Percentiles rank a stretch among this genome's conserved stretches.
These are phyloP conservation scores for Hirschfeldia incana DNA, from an alignment of 345 rosid species.

Conservation along the genomic window DNA sequence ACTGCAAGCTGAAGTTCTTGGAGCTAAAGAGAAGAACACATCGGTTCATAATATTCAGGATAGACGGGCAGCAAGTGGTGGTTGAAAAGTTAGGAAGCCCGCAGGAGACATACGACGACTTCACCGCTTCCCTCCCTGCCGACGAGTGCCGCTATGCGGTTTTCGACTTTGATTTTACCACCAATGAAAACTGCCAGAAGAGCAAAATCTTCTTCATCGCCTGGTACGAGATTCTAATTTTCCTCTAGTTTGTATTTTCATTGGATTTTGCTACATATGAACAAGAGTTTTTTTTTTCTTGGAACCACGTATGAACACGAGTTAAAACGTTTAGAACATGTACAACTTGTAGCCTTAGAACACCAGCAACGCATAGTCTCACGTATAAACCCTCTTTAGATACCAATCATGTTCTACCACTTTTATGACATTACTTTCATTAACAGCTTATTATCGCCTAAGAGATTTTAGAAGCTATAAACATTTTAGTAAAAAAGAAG, in stretches of 20 bases:
- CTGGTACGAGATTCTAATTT: conserved; percentile 38
- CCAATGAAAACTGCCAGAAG: conserved; percentile 64
- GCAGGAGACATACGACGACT: conserved; percentile 54
- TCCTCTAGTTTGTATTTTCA: neutral
- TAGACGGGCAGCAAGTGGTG: conserved; percentile 63
- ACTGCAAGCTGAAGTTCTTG: conserved; percentile 67
- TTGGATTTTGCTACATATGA: neutral
- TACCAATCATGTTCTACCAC: too few species aligned
- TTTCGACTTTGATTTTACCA: conserved; percentile 52
- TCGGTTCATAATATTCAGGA: conserved; percentile 65
- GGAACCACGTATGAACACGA: too few species aligned
- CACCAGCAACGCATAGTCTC: too few species aligned
- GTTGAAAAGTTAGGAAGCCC: conserved; percentile 63
- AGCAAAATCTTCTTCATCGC: conserved; percentile 81
- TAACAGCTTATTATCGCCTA: too few species aligned
- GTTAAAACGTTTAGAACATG: neutral
- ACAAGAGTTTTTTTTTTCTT: neutral
- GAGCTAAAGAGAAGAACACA: conserved; percentile 68
- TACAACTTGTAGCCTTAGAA: neutral
- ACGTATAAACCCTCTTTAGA: too few species aligned
- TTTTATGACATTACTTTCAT: too few species aligned
- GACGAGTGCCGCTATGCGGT: conserved; percentile 64
- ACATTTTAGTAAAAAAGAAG: too few species aligned
- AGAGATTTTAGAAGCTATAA: too few species aligned
- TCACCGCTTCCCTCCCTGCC: conserved; percentile 53